phyloP scores from a whole-genome alignment of 768 basidiomycete species.

The Lactarius evosmus region DNA sequence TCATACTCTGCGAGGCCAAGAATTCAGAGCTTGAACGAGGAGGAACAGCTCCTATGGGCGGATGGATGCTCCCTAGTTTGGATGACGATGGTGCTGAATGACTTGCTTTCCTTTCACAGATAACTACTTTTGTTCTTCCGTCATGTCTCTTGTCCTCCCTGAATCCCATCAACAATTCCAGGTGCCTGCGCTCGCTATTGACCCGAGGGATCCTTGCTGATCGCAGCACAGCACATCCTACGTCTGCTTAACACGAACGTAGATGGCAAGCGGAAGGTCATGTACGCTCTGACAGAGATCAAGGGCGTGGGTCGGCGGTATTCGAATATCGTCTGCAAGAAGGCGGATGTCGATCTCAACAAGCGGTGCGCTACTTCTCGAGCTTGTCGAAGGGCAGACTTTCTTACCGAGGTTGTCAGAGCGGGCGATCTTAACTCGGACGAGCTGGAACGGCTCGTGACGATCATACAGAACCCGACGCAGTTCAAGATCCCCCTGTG shows the following conservation, averaged over 20 bases:
- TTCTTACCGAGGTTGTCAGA: slow-evolving; percentile 40
- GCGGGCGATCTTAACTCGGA: slow-evolving; percentile 99
- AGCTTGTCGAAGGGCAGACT: neutral
- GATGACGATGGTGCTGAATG: slow-evolving; percentile 24
- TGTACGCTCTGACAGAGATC: slow-evolving; percentile 99
- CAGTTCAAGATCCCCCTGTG: slow-evolving; percentile 99
- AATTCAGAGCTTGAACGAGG: neutral
- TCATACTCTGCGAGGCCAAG: neutral
- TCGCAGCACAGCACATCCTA: slow-evolving; percentile 78
- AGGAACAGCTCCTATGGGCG: slow-evolving; percentile 14
- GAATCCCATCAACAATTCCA: slow-evolving; percentile 96
- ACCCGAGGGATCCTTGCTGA: neutral
- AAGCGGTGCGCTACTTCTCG: slow-evolving; percentile 71
- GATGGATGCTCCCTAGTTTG: slow-evolving; percentile 20
- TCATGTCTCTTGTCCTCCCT: slow-evolving; percentile 96
- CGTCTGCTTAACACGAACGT: slow-evolving; percentile 99
- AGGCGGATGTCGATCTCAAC: slow-evolving; percentile 97
- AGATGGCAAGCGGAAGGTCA: slow-evolving; percentile 98
- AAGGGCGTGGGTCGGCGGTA: slow-evolving; percentile 99
- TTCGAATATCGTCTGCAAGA: slow-evolving; percentile 99
- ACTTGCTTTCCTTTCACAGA: neutral
- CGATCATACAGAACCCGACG: slow-evolving; percentile 98
- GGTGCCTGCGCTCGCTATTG: slow-evolving; percentile 42
- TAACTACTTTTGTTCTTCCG: slow-evolving; percentile 22
- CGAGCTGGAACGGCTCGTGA: slow-evolving; percentile 97